phyloP scores from a whole-genome alignment of 108 stramenopile genomes.

The Licmophora abbreviata region DNA sequence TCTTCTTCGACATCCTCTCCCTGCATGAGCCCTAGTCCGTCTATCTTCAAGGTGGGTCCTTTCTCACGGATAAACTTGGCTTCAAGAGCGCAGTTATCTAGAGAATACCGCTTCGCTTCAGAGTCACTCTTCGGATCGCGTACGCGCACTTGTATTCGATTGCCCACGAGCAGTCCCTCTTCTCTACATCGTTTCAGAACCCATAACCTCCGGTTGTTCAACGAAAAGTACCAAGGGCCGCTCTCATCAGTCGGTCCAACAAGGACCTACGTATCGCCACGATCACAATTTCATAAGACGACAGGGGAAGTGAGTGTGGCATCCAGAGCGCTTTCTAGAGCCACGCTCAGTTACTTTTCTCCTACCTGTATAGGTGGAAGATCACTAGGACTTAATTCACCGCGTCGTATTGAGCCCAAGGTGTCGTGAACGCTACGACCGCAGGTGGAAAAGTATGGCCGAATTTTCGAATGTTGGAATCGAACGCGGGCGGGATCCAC shows the following conservation, averaged over 20 bases:
- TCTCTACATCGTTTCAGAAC: slow-evolving; percentile 79
- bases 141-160: slow-evolving; percentile 52
- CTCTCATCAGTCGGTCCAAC: slow-evolving; percentile 54
- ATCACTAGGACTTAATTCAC: slow-evolving; percentile 42
- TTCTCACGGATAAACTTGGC: slow-evolving; percentile 44
- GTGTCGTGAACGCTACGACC: slow-evolving; percentile 72
- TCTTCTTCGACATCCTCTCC: no score
- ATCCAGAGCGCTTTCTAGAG: background rate
- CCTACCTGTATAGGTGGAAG: slow-evolving; percentile 88
- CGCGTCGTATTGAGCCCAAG: slow-evolving; percentile 63
- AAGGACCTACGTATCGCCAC: no score
- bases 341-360: slow-evolving; percentile 1
- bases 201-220: slow-evolving; percentile 90
- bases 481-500: slow-evolving; percentile 77
- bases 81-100: slow-evolving; percentile 68
- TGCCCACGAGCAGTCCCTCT: slow-evolving; percentile 52
- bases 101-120: slow-evolving; percentile 54
- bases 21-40: no score
- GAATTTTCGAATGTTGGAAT: slow-evolving; percentile 86
- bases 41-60: no score
- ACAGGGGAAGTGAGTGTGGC: background rate
- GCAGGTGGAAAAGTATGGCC: slow-evolving; percentile 84
- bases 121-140: slow-evolving; percentile 48
- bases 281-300: slow-evolving; percentile 2
- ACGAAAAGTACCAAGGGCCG: slow-evolving; percentile 80